Conservation (phyloP, 177 flowering plant genomes). For the Vitis hybrid region DNA sequence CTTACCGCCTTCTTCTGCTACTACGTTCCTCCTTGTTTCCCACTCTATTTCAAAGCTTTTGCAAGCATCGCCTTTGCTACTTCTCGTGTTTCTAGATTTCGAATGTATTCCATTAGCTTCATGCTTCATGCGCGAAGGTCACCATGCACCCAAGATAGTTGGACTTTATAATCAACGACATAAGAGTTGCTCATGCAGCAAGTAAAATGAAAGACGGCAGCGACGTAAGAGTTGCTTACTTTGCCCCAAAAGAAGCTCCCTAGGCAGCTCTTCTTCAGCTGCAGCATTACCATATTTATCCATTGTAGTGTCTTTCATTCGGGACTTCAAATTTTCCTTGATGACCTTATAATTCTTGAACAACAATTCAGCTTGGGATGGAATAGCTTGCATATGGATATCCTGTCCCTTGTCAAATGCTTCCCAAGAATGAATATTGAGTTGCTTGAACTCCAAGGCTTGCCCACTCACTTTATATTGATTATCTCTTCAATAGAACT, state of each 20-base stretch:
- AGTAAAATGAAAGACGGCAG: no score
- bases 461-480: constrained; percentile 79
- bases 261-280: constrained; percentile 64
- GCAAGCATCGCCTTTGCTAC: no score
- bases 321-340: constrained; percentile 71
- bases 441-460: constrained; percentile 86
- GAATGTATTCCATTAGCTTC: no score
- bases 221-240: constrained; percentile 33
- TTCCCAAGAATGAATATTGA: constrained; percentile 80
- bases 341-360: constrained; percentile 62
- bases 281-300: constrained; percentile 96
- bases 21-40: no score
- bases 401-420: constrained; percentile 95
- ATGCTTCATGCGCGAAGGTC: no score
- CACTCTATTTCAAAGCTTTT: no score
- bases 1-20: no score
- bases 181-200: no score
- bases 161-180: no score
- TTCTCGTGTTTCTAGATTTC: no score
- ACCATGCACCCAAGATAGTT: no score
- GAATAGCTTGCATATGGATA: constrained; percentile 94
- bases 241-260: constrained; percentile 83
- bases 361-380: constrained; percentile 87
- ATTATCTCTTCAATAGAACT: constrained; percentile 84
- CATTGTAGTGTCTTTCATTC: constrained; percentile 65